Evolutionary conservation across 805 yeast species (phyloP).

Genomic region (Candida insectorum): DNA sequence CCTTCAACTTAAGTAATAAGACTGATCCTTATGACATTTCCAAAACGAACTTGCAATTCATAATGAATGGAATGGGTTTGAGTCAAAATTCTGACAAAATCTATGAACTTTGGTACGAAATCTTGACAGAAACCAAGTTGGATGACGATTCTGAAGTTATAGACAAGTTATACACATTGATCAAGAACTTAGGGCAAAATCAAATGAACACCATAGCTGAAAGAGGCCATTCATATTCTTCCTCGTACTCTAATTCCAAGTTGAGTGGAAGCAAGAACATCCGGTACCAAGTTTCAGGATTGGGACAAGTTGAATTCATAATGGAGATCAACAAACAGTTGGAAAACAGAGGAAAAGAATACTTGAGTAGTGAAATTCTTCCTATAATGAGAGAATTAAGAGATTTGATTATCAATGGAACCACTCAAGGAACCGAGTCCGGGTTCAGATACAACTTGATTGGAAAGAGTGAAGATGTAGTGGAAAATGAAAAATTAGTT

Average conservation of each 20-base stretch:
- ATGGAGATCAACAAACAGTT: conserved; percentile 53
- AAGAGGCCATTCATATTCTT: conserved; percentile 83
- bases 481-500: conserved; percentile 33
- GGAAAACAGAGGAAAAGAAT: conserved; percentile 35
- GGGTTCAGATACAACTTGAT: conserved; percentile 53
- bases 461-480: conserved; percentile 46
- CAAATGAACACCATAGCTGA: conserved; percentile 79
- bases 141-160: conserved; percentile 38
- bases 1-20: conserved; percentile 55
- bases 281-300: conserved; percentile 66
- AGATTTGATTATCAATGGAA: conserved; percentile 37
- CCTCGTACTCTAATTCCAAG: conserved; percentile 60
- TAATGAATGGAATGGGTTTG: conserved; percentile 66
- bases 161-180: conserved; percentile 68
- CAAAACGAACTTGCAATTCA: conserved; percentile 50
- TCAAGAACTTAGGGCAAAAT: conserved; percentile 72
- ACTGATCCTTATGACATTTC: conserved; percentile 50
- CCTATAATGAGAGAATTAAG: conserved; percentile 59
- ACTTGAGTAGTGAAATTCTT: conserved; percentile 47
- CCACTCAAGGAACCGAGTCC: conserved; percentile 6
- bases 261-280: conserved; percentile 59
- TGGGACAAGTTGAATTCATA: conserved; percentile 71
- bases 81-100: conserved; percentile 59
- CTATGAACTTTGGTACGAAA: conserved; percentile 62
- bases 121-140: conserved; percentile 70